Evolutionary conservation across 1,139 yeast genomes (phyloP).

Genomic region (Geotrichum armillariae): DNA sequence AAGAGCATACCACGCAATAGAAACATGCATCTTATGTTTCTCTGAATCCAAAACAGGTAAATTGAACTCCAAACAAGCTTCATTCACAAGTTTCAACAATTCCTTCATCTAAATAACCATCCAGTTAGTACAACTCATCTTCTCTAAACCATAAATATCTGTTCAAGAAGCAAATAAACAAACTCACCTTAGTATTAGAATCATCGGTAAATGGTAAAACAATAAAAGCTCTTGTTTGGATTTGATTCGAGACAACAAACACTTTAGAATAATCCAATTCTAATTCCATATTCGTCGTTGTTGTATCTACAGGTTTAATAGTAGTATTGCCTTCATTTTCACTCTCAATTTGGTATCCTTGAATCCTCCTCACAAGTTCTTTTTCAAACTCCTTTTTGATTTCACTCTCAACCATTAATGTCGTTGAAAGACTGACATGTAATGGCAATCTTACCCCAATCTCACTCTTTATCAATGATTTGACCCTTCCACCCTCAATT

Average conservation of each 20-base stretch:
- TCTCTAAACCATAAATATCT: too few relatives aligned
- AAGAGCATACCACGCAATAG: slow-evolving; percentile 33
- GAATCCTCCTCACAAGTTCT: not conserved
- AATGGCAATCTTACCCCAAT: slow-evolving; percentile 35
- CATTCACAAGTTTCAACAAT: slow-evolving; percentile 19
- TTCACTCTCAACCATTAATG: slow-evolving; percentile 33
- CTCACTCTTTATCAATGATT: slow-evolving; percentile 28
- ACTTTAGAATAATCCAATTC: too few relatives aligned
- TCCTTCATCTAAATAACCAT: slow-evolving; percentile 12
- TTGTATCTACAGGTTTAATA: too few relatives aligned
- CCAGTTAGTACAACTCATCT: too few relatives aligned
- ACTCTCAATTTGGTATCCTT: too few relatives aligned
- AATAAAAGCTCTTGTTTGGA: slow-evolving; percentile 17
- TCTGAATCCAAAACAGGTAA: slow-evolving; percentile 22
- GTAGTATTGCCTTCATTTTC: too few relatives aligned
- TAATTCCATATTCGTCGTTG: too few relatives aligned
- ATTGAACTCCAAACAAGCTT: slow-evolving; percentile 16
- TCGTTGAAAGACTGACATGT: slow-evolving; percentile 38
- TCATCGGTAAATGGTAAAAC: slow-evolving; percentile 12
- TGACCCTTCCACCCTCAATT: not conserved
- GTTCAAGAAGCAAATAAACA: too few relatives aligned
- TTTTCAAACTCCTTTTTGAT: slow-evolving; percentile 26
- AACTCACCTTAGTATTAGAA: slow-evolving; percentile 9
- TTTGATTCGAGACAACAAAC: not conserved
- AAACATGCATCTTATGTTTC: slow-evolving; percentile 27